Base-by-base conservation (phyloP, 2,329 filamentous ascomycete genomes). In the Dothistroma pini region DNA sequence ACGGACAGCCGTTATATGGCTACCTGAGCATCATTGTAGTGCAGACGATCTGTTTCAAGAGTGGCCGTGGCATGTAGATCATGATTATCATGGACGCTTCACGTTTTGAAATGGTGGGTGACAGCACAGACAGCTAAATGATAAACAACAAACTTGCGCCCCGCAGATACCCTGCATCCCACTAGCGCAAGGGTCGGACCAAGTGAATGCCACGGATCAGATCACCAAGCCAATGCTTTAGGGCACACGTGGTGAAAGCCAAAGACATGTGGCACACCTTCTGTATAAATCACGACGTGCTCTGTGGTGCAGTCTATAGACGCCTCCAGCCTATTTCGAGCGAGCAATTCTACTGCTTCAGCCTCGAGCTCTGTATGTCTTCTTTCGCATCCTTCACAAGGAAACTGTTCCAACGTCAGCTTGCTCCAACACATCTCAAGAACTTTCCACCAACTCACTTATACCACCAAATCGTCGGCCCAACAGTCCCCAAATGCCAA, bases 401-500 rank as follows among this genome's bases (percentile, higher is more conserved):
- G 75, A 96, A 97, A 70, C 93, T 96, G 68, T 35, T 19, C 0
- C 16, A 21, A 6, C n/a, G 57, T 68, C 61, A 65, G 58, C 62
- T 60, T 52, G 62, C 54, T 47, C 54, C 16, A 54, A 5, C 19
- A 5, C 19, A 56, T 53, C 41, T 55, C 34, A 32, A 29, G 3
- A 38, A 16, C 2, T 29, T 16, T 2, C 10, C 32, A 49, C 54
- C 35, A 50, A 87, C 91, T 82, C 80, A 97, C 93, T 89, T 92
- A 76, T 99, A 99, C 90, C 90, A 97, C 80, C 96, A 84, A 54
- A 95, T 80, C 0, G 91, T 91, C 10, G 95, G 95, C 34, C 84
- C 84, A 55, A 99, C 93, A 0, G 95, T 99, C 59, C 93, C 91
- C 63, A 96, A 75, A 82, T 99, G 95, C 95, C 95, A 99, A 65